Evolutionary conservation across 108 stramenopile species (phyloP).

Genomic region (Stephanodiscus minutulus): DNA sequence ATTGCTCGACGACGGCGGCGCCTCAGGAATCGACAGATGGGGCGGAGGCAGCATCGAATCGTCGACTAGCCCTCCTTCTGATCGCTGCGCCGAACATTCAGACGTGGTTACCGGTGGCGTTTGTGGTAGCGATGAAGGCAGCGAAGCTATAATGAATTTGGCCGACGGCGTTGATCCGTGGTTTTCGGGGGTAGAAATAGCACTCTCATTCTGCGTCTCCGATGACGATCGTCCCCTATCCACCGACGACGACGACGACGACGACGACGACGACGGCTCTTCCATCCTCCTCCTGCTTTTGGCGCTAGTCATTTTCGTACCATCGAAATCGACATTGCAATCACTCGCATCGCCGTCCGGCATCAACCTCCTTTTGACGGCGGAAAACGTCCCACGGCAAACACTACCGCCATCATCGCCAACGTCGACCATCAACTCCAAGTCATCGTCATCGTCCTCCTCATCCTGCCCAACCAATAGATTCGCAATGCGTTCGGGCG

Average conservation of each 20-base stretch:
- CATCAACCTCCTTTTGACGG: conserved; percentile 1
- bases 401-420: neutral
- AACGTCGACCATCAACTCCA: neutral
- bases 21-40: too few species aligned
- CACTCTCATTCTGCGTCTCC: neutral
- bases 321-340: neutral
- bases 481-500: conserved; percentile 1
- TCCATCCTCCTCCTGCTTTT: neutral
- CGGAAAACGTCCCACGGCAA: neutral
- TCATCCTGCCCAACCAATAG: neutral
- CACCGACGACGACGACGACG: neutral
- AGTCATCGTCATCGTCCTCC: neutral
- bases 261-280: neutral
- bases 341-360: neutral
- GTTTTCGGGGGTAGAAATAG: neutral
- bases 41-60: too few species aligned
- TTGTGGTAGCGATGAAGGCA: too few species aligned
- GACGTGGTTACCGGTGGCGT: too few species aligned
- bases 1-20: too few species aligned
- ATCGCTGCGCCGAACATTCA: too few species aligned
- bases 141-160: too few species aligned
- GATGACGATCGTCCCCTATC: neutral
- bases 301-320: neutral
- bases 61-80: too few species aligned
- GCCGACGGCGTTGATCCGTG: too few species aligned